These are phyloP conservation scores for Keithomyces neogunnii DNA, from an alignment of 2,329 filamentous ascomycete genomes.

Conservation along the genomic window DNA sequence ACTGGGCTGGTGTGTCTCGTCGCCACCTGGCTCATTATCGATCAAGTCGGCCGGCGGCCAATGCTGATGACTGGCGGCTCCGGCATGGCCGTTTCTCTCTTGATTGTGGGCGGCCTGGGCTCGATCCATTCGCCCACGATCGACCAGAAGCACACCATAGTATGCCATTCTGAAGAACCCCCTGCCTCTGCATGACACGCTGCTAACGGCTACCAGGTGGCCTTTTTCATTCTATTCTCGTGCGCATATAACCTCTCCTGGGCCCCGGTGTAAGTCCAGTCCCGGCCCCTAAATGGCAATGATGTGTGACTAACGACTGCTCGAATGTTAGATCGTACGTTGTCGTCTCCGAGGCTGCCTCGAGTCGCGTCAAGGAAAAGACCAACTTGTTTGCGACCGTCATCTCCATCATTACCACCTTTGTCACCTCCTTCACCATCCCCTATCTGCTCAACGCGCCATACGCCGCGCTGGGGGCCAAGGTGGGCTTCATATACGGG, in stretches of 20 bases:
- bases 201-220: conserved; percentile 11
- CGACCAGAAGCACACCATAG: neutral
- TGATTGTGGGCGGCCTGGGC: conserved; percentile 13
- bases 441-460: conserved; percentile 27
- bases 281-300: neutral
- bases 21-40: conserved; percentile 17
- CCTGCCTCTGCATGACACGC: too few species aligned
- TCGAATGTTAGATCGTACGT: conserved; percentile 15
- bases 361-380: conserved; percentile 20
- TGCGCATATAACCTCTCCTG: conserved; percentile 18
- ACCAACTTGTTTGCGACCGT: conserved; percentile 19
- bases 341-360: conserved; percentile 16
- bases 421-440: conserved; percentile 25
- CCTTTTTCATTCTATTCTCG: conserved; percentile 17
- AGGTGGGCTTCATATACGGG: conserved; percentile 32
- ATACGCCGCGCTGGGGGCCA: conserved; percentile 25
- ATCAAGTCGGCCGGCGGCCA: conserved; percentile 16
- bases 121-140: conserved; percentile 3
- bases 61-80: conserved; percentile 17
- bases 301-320: neutral
- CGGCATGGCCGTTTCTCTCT: conserved; percentile 16
- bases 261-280: conserved; percentile 16
- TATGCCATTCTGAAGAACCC: neutral
- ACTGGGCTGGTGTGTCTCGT: conserved; percentile 9
- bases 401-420: conserved; percentile 21